Evolutionary conservation across 768 basidiomycete species (phyloP), one percentile per base, ranked within the genome.

Genomic region (Gloeostereum incarnatum): DNA sequence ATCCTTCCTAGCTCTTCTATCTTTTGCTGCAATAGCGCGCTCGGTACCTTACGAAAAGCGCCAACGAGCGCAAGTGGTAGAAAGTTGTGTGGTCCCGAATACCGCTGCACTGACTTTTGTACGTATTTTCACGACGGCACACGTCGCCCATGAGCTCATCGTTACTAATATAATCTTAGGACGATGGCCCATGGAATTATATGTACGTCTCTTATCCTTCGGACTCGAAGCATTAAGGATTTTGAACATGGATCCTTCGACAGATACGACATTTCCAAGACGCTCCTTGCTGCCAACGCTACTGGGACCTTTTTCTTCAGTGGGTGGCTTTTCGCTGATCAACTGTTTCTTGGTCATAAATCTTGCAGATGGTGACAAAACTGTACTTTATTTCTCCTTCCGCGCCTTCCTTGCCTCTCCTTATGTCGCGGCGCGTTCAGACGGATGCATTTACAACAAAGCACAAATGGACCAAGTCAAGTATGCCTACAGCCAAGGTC

Each of bases 221-320:
- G 1, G 16, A 22, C 5, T 22, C n/a, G 5, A 6, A 11, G 35
- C 18, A 17, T 8, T 35, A 17, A n/a, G 24, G n/a, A n/a, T n/a
- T n/a, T n/a, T n/a, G n/a, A n/a, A n/a, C n/a, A n/a, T n/a, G n/a
- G n/a, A n/a, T n/a, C n/a, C n/a, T n/a, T n/a, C n/a, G n/a, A n/a
- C n/a, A 65, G 63, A 4, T 53, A 59, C 35, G 59, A 65, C 35
- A 47, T 65, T 36, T 56, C 54, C 44, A 56, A 65, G 23, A 54
- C 61, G 6, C 51, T 66, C 11, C 46, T 48, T 5, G 53, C 50
- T 10, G 58, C 55, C 27, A 56, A 56, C 29, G 61, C 59, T 5
- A 63, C 52, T 6, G 68, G 59, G 5, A 68, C 68, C 0, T 69
- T 69, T 47, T 69, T 68, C 57, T 60, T 64, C 46, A 65, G 64